These are phyloP conservation scores for Galerina marginata DNA, from an alignment of 768 basidiomycete genomes.

Conservation along the genomic window DNA sequence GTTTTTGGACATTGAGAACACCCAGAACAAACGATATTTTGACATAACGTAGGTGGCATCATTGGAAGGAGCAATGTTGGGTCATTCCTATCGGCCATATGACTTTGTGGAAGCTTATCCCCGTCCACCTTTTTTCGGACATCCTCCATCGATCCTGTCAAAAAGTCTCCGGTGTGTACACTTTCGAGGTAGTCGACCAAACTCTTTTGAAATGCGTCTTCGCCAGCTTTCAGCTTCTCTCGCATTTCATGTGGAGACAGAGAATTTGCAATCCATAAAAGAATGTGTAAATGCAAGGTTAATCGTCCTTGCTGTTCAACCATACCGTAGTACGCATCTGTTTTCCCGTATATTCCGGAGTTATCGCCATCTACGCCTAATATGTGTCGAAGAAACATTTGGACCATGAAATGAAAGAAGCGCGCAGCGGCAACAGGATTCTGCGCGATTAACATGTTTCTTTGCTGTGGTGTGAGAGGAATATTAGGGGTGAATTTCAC, in stretches of 20 bases:
- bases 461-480: slow-evolving; percentile 13
- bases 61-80: neutral
- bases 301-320: slow-evolving; percentile 44
- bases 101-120: slow-evolving; percentile 29
- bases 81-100: neutral
- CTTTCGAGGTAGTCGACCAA: slow-evolving; percentile 38
- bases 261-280: slow-evolving; percentile 36
- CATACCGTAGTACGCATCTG: slow-evolving; percentile 41
- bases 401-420: slow-evolving; percentile 37
- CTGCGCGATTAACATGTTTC: neutral
- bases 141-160: slow-evolving; percentile 25
- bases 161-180: slow-evolving; percentile 35
- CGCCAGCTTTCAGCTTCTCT: slow-evolving; percentile 25
- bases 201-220: slow-evolving; percentile 29
- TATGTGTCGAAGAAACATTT: slow-evolving; percentile 36
- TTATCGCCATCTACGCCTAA: slow-evolving; percentile 22
- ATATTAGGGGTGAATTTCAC: slow-evolving; percentile 25
- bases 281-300: slow-evolving; percentile 40
- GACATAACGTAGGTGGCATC: neutral
- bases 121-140: slow-evolving; percentile 28
- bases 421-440: slow-evolving; percentile 26
- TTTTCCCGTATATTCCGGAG: slow-evolving; percentile 33
- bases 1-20: slow-evolving; percentile 23
- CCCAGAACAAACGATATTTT: neutral
- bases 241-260: slow-evolving; percentile 36